These are phyloP conservation scores for Xylaria sp. DNA, from an alignment of 2,329 filamentous ascomycete genomes.

Conservation along the genomic window DNA sequence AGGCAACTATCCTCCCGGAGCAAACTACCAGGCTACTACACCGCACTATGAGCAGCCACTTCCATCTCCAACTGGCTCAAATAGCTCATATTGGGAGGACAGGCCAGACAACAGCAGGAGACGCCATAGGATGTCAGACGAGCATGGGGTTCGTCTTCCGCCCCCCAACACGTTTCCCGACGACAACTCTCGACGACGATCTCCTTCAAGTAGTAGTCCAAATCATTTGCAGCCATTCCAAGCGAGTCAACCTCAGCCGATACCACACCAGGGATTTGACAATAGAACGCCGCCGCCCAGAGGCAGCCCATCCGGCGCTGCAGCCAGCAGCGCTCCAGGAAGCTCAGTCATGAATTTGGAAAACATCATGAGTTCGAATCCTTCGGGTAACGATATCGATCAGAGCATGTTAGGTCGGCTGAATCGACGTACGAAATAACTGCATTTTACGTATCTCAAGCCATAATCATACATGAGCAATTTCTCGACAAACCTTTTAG, in stretches of 20 bases:
- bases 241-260: slow-evolving; percentile 46
- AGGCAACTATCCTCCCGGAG: slow-evolving; percentile 42
- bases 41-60: slow-evolving; percentile 49
- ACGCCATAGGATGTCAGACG: slow-evolving; percentile 52
- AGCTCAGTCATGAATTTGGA: slow-evolving; percentile 65
- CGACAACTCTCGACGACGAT: slow-evolving; percentile 62
- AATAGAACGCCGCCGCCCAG: slow-evolving; percentile 54
- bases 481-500: slow-evolving; percentile 1
- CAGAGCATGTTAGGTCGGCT: slow-evolving; percentile 65
- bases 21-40: slow-evolving; percentile 35
- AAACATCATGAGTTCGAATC: slow-evolving; percentile 59
- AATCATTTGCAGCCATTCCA: slow-evolving; percentile 55
- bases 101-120: slow-evolving; percentile 50
- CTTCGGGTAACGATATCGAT: slow-evolving; percentile 62
- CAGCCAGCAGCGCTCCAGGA: slow-evolving; percentile 50
- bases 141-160: slow-evolving; percentile 57
- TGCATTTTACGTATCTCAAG: background rate
- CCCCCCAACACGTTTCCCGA: slow-evolving; percentile 58
- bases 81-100: slow-evolving; percentile 53
- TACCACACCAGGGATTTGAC: slow-evolving; percentile 49
- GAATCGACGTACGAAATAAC: slow-evolving; percentile 52
- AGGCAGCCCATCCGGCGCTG: slow-evolving; percentile 53
- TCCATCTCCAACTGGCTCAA: slow-evolving; percentile 53
- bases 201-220: slow-evolving; percentile 64
- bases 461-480: background rate